phyloP scores from a whole-genome alignment of 331 rosid species.

The Dryas integrifolia region DNA sequence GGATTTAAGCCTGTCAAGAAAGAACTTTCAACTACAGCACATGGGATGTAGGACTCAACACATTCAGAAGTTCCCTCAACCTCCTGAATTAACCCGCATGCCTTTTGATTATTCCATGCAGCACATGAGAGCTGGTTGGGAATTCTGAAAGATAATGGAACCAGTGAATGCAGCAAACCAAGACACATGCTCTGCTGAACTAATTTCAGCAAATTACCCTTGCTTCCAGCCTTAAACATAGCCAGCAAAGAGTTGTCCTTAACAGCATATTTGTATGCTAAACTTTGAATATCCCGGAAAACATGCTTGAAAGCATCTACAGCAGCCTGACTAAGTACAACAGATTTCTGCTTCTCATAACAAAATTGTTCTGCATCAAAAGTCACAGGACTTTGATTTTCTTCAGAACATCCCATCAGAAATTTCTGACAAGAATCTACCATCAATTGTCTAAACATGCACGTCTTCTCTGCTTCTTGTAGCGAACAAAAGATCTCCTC shows the following conservation, averaged over 20 bases:
- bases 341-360: slow-evolving; percentile 69
- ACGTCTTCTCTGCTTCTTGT: slow-evolving; percentile 69
- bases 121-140: slow-evolving; percentile 75
- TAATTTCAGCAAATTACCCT: slow-evolving; percentile 79
- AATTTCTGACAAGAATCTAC: slow-evolving; percentile 42
- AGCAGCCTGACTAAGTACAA: slow-evolving; percentile 68
- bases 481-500: slow-evolving; percentile 70
- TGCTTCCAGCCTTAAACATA: slow-evolving; percentile 95
- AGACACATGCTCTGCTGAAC: slow-evolving; percentile 93
- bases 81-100: slow-evolving; percentile 31
- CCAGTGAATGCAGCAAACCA: slow-evolving; percentile 86
- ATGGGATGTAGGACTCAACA: slow-evolving; percentile 65
- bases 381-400: slow-evolving; percentile 28
- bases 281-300: slow-evolving; percentile 69
- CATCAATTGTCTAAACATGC: slow-evolving; percentile 64
- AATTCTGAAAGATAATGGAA: slow-evolving; percentile 60
- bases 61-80: slow-evolving; percentile 39
- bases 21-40: slow-evolving; percentile 76
- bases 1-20: slow-evolving; percentile 90
- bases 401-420: slow-evolving; percentile 48
- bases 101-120: slow-evolving; percentile 75
- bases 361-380: slow-evolving; percentile 48
- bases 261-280: slow-evolving; percentile 58
- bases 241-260: slow-evolving; percentile 59
- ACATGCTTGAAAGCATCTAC: slow-evolving; percentile 81